A percentile compares a stretch with the other conserved stretches of the same genome.
Conservation (phyloP, 2,329 filamentous ascomycete genomes). For the Nigrospora osmanthi region DNA sequence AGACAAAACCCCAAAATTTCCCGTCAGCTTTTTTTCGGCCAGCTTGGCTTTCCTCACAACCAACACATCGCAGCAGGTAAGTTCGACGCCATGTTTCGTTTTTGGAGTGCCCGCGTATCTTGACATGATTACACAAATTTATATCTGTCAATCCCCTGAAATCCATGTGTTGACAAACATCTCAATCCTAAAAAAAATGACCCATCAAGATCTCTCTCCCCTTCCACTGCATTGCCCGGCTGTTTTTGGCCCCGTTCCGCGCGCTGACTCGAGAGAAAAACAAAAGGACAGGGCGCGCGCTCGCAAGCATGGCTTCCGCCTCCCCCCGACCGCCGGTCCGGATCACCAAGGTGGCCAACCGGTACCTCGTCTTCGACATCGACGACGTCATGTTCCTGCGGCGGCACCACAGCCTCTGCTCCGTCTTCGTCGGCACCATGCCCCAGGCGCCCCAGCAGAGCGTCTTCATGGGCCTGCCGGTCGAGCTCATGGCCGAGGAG, state of each 20-base stretch:
- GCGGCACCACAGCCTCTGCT: constrained; percentile 74
- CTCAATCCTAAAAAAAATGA: constrained; percentile 35
- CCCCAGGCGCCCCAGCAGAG: constrained; percentile 94
- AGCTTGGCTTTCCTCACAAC: constrained; percentile 7
- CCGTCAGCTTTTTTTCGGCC: not conserved
- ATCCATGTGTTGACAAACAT: constrained; percentile 44
- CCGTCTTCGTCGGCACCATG: constrained; percentile 77
- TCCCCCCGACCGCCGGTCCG: constrained; percentile 42
- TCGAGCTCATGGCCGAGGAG: constrained; percentile 89
- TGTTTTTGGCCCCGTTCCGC: not conserved
- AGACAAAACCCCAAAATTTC: not conserved
- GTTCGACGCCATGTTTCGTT: constrained; percentile 6
- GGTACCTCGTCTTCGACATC: constrained; percentile 86
- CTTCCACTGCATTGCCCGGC: constrained; percentile 7
- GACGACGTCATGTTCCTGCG: constrained; percentile 72
- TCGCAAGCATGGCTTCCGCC: not conserved
- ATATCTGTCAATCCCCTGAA: constrained; percentile 85
- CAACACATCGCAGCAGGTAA: constrained; percentile 12
- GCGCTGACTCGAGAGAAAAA: not conserved
- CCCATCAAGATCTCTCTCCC: constrained; percentile 9
- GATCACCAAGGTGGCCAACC: constrained; percentile 72
- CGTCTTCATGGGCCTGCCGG: constrained; percentile 79
- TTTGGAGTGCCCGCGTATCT: not conserved
- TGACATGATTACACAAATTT: constrained; percentile 55
- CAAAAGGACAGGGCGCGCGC: not conserved